These are phyloP conservation scores for Blastosporella zonata DNA, from an alignment of 1,284 basidiomycete genomes.

Conservation along the genomic window DNA sequence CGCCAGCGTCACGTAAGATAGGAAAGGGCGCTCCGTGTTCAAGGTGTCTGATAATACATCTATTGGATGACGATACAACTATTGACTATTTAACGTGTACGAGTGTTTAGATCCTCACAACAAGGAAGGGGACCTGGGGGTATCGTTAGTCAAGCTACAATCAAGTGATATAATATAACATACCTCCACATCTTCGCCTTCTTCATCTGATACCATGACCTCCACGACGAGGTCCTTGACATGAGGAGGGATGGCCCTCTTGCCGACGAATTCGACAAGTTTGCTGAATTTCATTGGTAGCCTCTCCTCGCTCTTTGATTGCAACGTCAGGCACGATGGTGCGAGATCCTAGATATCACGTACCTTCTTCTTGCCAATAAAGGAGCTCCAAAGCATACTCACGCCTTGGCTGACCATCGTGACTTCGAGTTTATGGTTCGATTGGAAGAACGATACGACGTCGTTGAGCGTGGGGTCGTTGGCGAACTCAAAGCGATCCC, in stretches of 20 bases:
- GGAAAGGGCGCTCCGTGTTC: too few species aligned
- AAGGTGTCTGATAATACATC: neutral
- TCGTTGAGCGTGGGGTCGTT: slow-evolving; percentile 88
- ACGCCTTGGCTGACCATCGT: slow-evolving; percentile 97
- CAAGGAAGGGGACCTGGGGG: slow-evolving; percentile 67
- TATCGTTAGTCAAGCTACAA: slow-evolving; percentile 1
- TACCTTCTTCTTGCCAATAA: slow-evolving; percentile 89
- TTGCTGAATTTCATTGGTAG: slow-evolving; percentile 88
- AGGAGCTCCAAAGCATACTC: slow-evolving; percentile 97
- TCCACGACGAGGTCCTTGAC: slow-evolving; percentile 87
- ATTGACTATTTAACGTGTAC: neutral
- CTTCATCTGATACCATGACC: slow-evolving; percentile 90
- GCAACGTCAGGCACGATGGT: neutral
- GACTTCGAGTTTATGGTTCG: slow-evolving; percentile 84
- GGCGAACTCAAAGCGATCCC: slow-evolving; percentile 95
- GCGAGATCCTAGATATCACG: slow-evolving; percentile 17
- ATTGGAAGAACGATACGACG: slow-evolving; percentile 83
- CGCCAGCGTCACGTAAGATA: too few species aligned
- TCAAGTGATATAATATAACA: slow-evolving; percentile 8
- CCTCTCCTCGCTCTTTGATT: slow-evolving; percentile 75
- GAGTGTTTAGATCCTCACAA: slow-evolving; percentile 44
- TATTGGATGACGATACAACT: slow-evolving; percentile 9
- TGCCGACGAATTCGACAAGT: slow-evolving; percentile 91
- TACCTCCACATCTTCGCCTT: slow-evolving; percentile 87
- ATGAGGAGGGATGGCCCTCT: slow-evolving; percentile 83